Percentiles rank a stretch among this genome's conserved stretches.
phyloP scores from a whole-genome alignment of 2,329 filamentous ascomycete genomes.

The Alternaria ethzedia region DNA sequence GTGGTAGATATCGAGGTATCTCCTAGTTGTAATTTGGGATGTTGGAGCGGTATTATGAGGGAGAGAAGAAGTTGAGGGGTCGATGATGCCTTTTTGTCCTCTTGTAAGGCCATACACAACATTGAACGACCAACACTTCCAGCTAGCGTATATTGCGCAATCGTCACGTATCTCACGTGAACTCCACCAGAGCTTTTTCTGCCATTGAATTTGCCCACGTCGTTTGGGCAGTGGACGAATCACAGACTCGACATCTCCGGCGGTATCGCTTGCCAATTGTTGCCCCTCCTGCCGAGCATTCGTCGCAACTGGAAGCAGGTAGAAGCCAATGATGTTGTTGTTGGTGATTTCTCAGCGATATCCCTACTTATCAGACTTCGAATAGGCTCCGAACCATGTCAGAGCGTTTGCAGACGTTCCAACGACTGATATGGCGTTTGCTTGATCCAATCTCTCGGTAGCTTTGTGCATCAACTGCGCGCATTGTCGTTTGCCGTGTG shows the following conservation, averaged over 20 bases:
- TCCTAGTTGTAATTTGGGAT: not conserved
- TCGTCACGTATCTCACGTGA: slow-evolving; percentile 31
- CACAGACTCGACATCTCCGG: slow-evolving; percentile 14
- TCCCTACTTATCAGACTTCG: no score
- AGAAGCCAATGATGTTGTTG: not conserved
- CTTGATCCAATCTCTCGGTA: not conserved
- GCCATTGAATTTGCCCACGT: slow-evolving; percentile 25
- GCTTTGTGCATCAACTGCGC: not conserved
- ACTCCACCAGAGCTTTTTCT: slow-evolving; percentile 34
- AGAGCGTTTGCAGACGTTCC: not conserved
- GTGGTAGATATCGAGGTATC: not conserved
- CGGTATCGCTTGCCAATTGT: slow-evolving; percentile 30
- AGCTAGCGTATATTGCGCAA: slow-evolving; percentile 46
- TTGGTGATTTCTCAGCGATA: not conserved
- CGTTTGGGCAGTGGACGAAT: slow-evolving; percentile 25
- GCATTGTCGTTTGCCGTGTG: not conserved
- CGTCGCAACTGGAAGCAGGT: slow-evolving; percentile 14
- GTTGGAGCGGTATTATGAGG: not conserved
- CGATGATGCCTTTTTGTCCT: slow-evolving; percentile 26
- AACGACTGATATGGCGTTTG: not conserved
- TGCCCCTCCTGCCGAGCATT: slow-evolving; percentile 16
- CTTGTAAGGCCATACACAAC: slow-evolving; percentile 21
- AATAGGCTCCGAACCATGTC: not conserved
- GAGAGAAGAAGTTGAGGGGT: slow-evolving; percentile 14
- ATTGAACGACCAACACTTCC: slow-evolving; percentile 18